These are phyloP conservation scores for Candida tammaniensis DNA, from an alignment of 805 yeast species.

Conservation along the genomic window DNA sequence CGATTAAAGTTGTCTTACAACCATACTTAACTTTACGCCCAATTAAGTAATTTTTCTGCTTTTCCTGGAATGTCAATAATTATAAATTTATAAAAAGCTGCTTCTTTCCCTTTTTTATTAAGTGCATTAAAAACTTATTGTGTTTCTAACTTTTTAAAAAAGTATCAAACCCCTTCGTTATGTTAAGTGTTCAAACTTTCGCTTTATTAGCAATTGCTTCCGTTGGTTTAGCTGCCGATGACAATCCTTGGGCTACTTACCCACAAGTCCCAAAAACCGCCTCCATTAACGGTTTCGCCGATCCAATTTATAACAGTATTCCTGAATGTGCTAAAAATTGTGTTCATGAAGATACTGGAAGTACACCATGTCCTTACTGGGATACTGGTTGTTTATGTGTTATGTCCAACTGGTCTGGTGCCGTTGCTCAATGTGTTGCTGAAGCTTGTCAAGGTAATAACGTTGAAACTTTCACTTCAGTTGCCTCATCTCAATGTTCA, in stretches of 20 bases:
- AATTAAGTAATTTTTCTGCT: no score
- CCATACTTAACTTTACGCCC: no score
- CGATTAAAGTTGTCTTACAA: no score
- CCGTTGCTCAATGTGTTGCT: constrained; percentile 38
- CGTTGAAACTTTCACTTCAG: constrained; percentile 25
- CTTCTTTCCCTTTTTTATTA: background rate
- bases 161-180: constrained; percentile 11
- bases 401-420: constrained; percentile 32
- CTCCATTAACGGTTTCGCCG: constrained; percentile 42
- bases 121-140: background rate
- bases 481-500: constrained; percentile 32
- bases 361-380: constrained; percentile 46
- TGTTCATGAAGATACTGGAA: constrained; percentile 28
- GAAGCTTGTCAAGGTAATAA: constrained; percentile 33
- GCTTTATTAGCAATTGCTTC: constrained; percentile 16
- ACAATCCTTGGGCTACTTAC: constrained; percentile 26
- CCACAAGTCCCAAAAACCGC: constrained; percentile 39
- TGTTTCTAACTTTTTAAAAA: background rate
- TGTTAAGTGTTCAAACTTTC: constrained; percentile 12
- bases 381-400: constrained; percentile 47
- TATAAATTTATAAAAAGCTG: constrained; percentile 1
- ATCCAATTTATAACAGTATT: constrained; percentile 28
- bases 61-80: no score
- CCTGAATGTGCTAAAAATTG: constrained; percentile 38
- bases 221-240: constrained; percentile 13